Evolutionary conservation across 805 yeast species (phyloP), one percentile per base, ranked within the genome.

Genomic region (Saccharomyces kudriavzevii): DNA sequence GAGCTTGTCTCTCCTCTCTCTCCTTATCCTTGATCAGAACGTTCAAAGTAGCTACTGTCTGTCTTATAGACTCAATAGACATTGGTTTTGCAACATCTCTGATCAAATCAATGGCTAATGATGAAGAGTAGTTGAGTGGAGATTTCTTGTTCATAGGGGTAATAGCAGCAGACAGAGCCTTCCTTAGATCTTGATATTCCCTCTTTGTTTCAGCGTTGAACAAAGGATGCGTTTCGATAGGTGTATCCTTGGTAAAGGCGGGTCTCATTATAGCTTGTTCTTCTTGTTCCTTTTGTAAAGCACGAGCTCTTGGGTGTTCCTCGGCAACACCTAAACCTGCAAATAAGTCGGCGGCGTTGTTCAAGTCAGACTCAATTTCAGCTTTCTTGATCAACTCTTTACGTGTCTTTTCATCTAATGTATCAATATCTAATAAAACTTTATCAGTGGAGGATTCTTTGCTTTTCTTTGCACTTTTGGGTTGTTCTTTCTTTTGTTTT

Each of bases 311-410:
- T 63, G 76, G 80, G 57, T 71, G 80, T 54, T 75, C 77, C 25
- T 77, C 78, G 52, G 77, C 77, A 31, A 80, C 81, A 56, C 77
- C 77, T 53, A 78, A 69, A 14, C 89, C 89, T 30, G 90, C 96
- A 67, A 92, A 89, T 62, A 92, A 76, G 62, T 88, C 96, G 8
- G 96, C 92, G 29, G 99, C 98, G 67, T 88, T 89, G 70, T 88
- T 89, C 70, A 92, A 76, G 73, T 92, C 99, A 27, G 96, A 80
- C 49, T 82, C 84, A 55, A 89, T 64, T 72, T 92, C 96, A 22
- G 94, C 96, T 68, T 85, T 77, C 65, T 77, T 84, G 71, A 87
- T 76, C 70, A 90, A 70, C 65, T 86, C 90, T 61, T 76, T 80
- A 65, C 89, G 79, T n/a, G 92, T 84, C 57, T 75, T 76, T 59